Evolutionary conservation across 78 protist species (phyloP).

Genomic region (Chrysochromulina parva): DNA sequence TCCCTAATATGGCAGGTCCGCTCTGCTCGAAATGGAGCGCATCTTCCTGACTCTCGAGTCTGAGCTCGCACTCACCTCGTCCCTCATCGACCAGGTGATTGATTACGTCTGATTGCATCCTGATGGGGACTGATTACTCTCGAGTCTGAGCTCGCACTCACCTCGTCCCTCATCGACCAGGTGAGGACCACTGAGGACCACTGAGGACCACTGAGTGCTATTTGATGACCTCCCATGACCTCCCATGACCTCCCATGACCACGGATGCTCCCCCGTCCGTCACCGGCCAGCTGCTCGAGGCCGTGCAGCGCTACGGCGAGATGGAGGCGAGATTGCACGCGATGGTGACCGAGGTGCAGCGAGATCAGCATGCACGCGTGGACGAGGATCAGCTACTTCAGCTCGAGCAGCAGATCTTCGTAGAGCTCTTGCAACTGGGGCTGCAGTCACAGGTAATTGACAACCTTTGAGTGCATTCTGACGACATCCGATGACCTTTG

Average conservation of each 20-base stretch:
- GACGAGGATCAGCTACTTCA: neutral
- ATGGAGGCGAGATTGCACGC: no score
- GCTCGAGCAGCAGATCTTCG: neutral
- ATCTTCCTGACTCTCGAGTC: neutral
- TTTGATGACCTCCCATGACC: no score
- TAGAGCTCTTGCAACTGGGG: neutral
- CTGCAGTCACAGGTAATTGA: neutral
- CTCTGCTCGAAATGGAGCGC: conserved; percentile 1
- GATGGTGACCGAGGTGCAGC: neutral
- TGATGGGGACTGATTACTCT: neutral
- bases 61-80: neutral
- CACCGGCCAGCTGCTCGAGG: no score
- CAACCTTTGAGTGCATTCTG: no score
- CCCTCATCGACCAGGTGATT: no score
- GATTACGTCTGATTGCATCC: no score
- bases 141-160: neutral
- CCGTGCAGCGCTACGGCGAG: no score
- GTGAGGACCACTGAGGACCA: no score
- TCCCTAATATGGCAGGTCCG: neutral
- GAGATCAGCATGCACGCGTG: neutral
- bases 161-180: neutral
- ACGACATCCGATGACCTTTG: neutral
- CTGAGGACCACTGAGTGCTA: no score
- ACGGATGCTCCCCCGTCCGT: no score
- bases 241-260: no score